Evolutionary conservation across 2,329 filamentous ascomycete species (phyloP), one percentile per base, ranked within the genome.

Genomic region (Fusarium agapanthi): DNA sequence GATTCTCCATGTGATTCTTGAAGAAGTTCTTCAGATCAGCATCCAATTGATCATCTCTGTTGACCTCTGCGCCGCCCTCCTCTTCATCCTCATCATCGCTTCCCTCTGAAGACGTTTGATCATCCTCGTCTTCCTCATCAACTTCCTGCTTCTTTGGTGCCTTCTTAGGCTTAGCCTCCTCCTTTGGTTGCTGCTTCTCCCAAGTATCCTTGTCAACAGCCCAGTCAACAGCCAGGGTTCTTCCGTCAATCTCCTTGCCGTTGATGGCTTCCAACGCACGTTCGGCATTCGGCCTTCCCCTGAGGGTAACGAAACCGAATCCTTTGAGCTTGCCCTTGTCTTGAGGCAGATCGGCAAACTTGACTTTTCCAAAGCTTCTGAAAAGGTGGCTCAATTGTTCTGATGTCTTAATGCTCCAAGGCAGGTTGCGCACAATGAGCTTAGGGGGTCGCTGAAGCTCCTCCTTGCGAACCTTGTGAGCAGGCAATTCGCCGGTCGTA

Each of bases 171-270:
- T 81, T 80, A 7, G 40, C 73, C 11, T 80, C 80, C 13, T 79
- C 74, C 41, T 83, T 79, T 68, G 86, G 77, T 35, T 90, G 87
- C 71, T 90, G 86, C 69, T 90, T 87, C 70, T 95, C 89, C 94
- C 94, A 99, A 12, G 92, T 90, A 45, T 91, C 88, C 84, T 97
- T 97, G 68, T 98, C 94, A 7, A 98, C 95, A 37, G 97, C 95
- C 94, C 94, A 99, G 83, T 99, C 96, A 12, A 99, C 96, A 34
- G 95, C 96, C 68, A 99, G 83, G 14, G 91, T 92, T 77, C 96
- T 89, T 5, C 95, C 96, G 80, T 97, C 95, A 26, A 99, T 88
- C 69, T 93, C 90, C 80, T 94, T 98, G 65, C 95, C 96, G 82
- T 98, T 99, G 75, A 98, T 86, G 28, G 88, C 90, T 66, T 92